phyloP scores from a whole-genome alignment of 1,284 basidiomycete genomes.

The Mycosarcoma maydis region DNA sequence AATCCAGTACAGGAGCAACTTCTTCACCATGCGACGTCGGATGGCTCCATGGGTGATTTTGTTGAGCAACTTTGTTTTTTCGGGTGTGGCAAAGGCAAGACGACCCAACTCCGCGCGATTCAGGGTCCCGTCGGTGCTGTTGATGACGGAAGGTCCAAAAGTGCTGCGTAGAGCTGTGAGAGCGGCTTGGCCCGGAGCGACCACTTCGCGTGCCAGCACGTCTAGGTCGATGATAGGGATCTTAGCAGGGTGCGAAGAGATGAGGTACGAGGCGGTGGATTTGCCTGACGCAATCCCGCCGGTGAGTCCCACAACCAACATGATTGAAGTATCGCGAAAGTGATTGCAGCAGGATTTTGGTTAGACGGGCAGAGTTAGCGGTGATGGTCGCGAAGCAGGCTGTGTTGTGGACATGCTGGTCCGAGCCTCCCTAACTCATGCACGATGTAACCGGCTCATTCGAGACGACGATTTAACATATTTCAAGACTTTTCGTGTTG shows the following conservation, averaged over 20 bases:
- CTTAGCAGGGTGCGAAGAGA: conserved; percentile 72
- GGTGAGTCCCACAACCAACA: conserved; percentile 85
- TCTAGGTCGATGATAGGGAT: conserved; percentile 93
- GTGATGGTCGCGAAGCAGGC: not conserved
- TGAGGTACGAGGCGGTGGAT: conserved; percentile 83
- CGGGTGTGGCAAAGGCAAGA: conserved; percentile 77
- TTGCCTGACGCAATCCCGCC: conserved; percentile 92
- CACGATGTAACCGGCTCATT: no score
- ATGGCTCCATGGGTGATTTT: conserved; percentile 90
- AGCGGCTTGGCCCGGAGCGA: conserved; percentile 82
- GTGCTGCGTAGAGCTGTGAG: conserved; percentile 75
- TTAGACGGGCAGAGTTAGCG: no score
- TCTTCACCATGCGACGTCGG: conserved; percentile 77
- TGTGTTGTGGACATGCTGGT: conserved; percentile 2
- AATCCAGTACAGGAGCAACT: conserved; percentile 79
- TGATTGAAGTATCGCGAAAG: no score
- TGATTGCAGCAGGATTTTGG: no score
- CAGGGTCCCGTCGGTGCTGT: conserved; percentile 75
- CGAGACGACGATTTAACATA: no score
- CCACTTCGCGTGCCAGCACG: conserved; percentile 84
- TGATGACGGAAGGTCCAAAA: conserved; percentile 79
- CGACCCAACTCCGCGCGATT: conserved; percentile 85
- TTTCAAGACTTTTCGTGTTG: no score
- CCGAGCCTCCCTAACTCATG: no score
- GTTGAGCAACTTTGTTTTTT: conserved; percentile 80